Evolutionary conservation across 208 protist genomes (phyloP), one percentile per base, ranked within the genome.

Genomic region (Crithidia bombi): DNA sequence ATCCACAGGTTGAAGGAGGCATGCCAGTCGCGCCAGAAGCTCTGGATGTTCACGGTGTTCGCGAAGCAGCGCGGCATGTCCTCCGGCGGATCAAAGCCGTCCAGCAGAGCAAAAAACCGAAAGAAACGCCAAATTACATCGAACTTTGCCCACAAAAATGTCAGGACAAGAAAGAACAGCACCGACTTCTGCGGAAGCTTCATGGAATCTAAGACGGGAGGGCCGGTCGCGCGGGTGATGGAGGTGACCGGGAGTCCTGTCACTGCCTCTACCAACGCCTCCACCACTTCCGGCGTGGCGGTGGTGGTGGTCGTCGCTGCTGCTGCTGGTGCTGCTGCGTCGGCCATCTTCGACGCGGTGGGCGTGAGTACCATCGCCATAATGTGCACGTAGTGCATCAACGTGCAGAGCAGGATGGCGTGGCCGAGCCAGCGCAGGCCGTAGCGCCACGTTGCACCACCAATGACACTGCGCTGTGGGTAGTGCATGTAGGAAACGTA

Each of bases 1-100:
- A 97, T 89, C 91, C 94, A 98, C 51, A 95, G 70, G 70, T 98
- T 98, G 72, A 98, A 94, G 23, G 86, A 93, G 26, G 88, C 82
- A 72, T 98, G 95, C 95, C 96, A 98, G 69, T 91, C 86, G 35
- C 91, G 73, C 96, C 97, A 98, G 79, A 98, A 98, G 43, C 81
- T 90, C 5, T 63, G 75, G 21, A 98, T 85, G 21, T 82, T 93
- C 32, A 89, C 81, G 23, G 88, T 95, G 64, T 95, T 95, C 36
- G 58, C 73, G 56, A 97, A 87, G 79, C 93, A 49, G 97, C 26
- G 87, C 7, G 63, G 79, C 91, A 97, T 96, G 65, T 98, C 95
- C 58, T 98, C 93, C 32, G 90, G 91, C 14, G 79, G 73, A 30
- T 97, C 93, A 10, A 96, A 74, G 44, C 95, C 93, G 69, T 94